A percentile compares a stretch with the other conserved stretches of the same genome.
These are phyloP conservation scores for Emergomyces orientalis DNA, from an alignment of 2,329 filamentous ascomycete genomes.

Conservation along the genomic window DNA sequence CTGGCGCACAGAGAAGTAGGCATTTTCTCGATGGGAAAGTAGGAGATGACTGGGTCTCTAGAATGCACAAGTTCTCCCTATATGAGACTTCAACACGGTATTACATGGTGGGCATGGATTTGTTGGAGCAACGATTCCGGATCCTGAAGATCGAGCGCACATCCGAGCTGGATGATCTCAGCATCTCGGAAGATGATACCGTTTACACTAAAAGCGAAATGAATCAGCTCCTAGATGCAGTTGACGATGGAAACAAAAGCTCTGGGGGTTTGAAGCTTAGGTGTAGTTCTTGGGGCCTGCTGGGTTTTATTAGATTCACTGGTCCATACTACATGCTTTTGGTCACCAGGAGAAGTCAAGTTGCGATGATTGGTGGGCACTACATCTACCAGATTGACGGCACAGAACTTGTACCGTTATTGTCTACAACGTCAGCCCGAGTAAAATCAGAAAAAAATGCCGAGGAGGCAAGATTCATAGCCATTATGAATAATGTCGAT, in stretches of 20 bases:
- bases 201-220: conserved; percentile 89
- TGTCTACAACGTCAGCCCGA: conserved; percentile 56
- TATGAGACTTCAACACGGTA: conserved; percentile 92
- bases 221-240: conserved; percentile 83
- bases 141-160: conserved; percentile 94
- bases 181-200: conserved; percentile 86
- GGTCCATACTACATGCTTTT: conserved; percentile 95
- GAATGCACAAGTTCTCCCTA: conserved; percentile 94
- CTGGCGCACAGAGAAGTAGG: conserved; percentile 31
- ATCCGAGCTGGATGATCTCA: conserved; percentile 66
- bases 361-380: conserved; percentile 91
- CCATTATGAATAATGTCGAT: conserved; percentile 84
- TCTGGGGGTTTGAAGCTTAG: conserved; percentile 84
- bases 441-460: conserved; percentile 73
- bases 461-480: conserved; percentile 81
- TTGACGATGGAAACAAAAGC: conserved; percentile 87
- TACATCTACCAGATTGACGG: conserved; percentile 93
- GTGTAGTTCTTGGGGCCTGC: conserved; percentile 82
- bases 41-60: conserved; percentile 38
- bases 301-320: conserved; percentile 94
- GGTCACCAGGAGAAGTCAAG: conserved; percentile 90
- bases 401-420: conserved; percentile 82
- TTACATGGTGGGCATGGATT: conserved; percentile 88
- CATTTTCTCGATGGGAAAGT: conserved; percentile 26
- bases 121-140: conserved; percentile 78